A percentile compares a stretch with the other conserved stretches of the same genome.
phyloP scores from a whole-genome alignment of 495 filamentous ascomycete species.

The Pseudevernia furfuracea region DNA sequence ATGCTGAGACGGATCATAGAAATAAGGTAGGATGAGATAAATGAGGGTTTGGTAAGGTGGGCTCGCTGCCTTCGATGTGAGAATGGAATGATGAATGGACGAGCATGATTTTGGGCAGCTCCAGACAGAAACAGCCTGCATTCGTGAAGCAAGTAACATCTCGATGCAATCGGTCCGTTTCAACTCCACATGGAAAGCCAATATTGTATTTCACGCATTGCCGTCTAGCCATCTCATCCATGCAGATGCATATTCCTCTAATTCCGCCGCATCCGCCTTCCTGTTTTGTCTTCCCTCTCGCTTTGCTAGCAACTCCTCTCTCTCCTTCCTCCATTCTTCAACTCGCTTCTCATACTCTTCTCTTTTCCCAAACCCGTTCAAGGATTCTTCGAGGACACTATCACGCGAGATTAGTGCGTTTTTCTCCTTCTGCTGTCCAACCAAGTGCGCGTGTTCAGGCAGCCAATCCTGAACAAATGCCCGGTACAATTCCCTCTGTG shows the following conservation, averaged over 20 bases:
- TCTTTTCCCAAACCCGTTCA: conserved; percentile 17
- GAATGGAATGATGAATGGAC: not conserved
- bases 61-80: not conserved
- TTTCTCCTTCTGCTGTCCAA: not conserved
- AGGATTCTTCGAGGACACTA: conserved; percentile 14
- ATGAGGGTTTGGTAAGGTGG: not conserved
- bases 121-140: not conserved
- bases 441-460: conserved; percentile 4
- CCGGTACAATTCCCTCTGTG: conserved; percentile 23
- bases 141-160: not conserved
- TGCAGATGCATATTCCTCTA: conserved; percentile 21
- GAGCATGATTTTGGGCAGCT: not conserved
- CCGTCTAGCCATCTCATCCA: conserved; percentile 20
- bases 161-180: not conserved
- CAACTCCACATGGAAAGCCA: not conserved
- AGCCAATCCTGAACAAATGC: conserved; percentile 25
- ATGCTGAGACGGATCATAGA: not conserved
- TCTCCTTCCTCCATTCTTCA: conserved; percentile 20
- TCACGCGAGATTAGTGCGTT: conserved; percentile 7
- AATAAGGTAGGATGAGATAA: not conserved
- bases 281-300: conserved; percentile 8
- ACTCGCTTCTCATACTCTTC: conserved; percentile 16
- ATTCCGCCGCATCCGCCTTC: conserved; percentile 12
- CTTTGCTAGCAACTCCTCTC: conserved; percentile 17
- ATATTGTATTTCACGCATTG: not conserved